These are phyloP conservation scores for Globisporangium ultimum DNA, from an alignment of 352 stramenopile species.

Conservation along the genomic window DNA sequence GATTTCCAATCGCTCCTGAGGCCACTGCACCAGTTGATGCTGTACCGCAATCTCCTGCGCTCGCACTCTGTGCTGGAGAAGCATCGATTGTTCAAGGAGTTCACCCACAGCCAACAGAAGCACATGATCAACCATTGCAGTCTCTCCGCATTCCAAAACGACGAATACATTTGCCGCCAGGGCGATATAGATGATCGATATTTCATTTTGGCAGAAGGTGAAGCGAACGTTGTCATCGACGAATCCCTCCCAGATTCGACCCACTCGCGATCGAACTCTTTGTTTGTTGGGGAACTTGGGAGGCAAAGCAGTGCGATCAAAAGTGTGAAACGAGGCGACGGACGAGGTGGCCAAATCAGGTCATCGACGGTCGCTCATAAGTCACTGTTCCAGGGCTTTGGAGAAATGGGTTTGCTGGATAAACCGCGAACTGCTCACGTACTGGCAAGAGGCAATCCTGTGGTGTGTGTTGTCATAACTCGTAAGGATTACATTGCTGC, in stretches of 20 bases:
- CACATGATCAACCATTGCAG: constrained; percentile 51
- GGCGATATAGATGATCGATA: constrained; percentile 57
- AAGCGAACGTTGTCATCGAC: constrained; percentile 50
- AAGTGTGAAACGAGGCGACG: constrained; percentile 2
- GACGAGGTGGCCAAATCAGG: constrained; percentile 9
- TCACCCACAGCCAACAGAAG: constrained; percentile 28
- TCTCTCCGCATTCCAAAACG: constrained; percentile 39
- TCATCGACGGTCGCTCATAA: constrained; percentile 51
- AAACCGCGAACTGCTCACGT: constrained; percentile 52
- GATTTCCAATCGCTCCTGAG: constrained; percentile 39
- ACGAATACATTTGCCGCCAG: constrained; percentile 49
- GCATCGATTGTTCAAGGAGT: constrained; percentile 61
- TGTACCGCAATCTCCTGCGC: constrained; percentile 50
- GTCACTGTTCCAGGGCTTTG: constrained; percentile 65
- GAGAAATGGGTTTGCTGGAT: constrained; percentile 73
- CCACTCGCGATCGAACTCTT: constrained; percentile 1
- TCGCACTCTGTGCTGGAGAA: constrained; percentile 56
- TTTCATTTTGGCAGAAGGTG: constrained; percentile 65
- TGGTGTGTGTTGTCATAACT: constrained; percentile 47
- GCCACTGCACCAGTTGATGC: constrained; percentile 54
- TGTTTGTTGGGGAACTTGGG: not conserved
- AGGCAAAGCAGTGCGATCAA: not conserved
- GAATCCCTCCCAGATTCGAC: constrained; percentile 17
- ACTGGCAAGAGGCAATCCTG: constrained; percentile 25
- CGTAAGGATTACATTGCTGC: constrained; percentile 46